Evolutionary conservation across 2,329 filamentous ascomycete species (phyloP).

Genomic region (Tolypocladium nubicola): DNA sequence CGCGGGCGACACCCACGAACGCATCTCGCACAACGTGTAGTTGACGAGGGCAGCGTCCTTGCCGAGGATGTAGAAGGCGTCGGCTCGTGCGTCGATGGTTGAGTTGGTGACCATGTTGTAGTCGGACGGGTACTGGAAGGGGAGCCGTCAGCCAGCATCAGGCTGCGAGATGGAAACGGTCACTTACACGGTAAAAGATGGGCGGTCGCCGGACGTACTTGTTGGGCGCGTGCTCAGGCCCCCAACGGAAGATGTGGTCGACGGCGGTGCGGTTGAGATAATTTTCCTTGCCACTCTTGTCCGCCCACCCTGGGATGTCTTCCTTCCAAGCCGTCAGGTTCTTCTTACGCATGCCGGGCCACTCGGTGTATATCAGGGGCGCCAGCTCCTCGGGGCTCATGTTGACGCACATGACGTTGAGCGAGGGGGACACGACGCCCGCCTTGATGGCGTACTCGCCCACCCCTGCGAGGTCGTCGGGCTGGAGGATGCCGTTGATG

Average conservation of each 20-base stretch:
- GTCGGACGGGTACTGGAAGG: constrained; percentile 37
- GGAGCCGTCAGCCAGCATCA: not conserved
- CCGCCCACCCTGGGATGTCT: constrained; percentile 22
- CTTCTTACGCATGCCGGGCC: constrained; percentile 34
- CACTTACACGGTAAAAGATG: constrained; percentile 36
- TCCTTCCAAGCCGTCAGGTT: constrained; percentile 21
- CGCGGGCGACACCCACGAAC: constrained; percentile 49
- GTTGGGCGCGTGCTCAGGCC: constrained; percentile 28
- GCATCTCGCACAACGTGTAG: constrained; percentile 59
- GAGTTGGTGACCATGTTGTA: constrained; percentile 59
- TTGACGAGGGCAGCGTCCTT: constrained; percentile 29
- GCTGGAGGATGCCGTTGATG: constrained; percentile 59
- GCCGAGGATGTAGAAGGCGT: constrained; percentile 57
- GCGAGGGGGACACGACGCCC: constrained; percentile 56
- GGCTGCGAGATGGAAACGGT: constrained; percentile 8
- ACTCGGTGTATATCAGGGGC: constrained; percentile 54
- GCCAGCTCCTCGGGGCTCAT: constrained; percentile 46
- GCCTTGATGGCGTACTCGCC: constrained; percentile 60
- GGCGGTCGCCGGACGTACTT: constrained; percentile 31
- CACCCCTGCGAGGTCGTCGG: constrained; percentile 50
- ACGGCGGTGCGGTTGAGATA: constrained; percentile 49
- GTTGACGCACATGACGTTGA: constrained; percentile 66
- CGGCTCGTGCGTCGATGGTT: constrained; percentile 22
- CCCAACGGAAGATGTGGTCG: constrained; percentile 63
- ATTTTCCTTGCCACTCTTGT: constrained; percentile 12